Evolutionary conservation across 352 stramenopile genomes (phyloP), one percentile per base, ranked within the genome.

Genomic region (Phytophthora hybrid): DNA sequence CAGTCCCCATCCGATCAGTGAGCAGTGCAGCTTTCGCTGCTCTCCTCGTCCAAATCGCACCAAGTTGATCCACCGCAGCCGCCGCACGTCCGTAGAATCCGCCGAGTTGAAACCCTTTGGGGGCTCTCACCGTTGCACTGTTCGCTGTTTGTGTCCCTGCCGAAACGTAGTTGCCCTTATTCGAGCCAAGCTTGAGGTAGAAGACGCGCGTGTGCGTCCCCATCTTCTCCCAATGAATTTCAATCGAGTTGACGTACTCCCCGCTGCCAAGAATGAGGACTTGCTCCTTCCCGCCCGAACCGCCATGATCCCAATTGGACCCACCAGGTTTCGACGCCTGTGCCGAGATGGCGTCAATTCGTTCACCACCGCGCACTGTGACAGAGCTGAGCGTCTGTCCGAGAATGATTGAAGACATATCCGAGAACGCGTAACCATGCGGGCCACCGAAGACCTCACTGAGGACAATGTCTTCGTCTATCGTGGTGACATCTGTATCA

Each of bases 31-130:
- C 0, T 60, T 59, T 77, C 3, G 73, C 64, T 3, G 60, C 58
- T 29, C 31, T 74, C 16, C 54, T 74, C 31, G 64, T 77, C 73
- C 73, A 80, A 49, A 80, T 80, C 5, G 57, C 59, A 41, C 73
- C 73, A 23, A 80, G 26, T 57, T 71, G 60, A 53, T 72, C 55
- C 0, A 80, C 39, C 47, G 70, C 73, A 23, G 7, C 51, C 34
- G 63, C 59, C 23, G 63, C 55, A 21, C 69, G 59, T 29, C 73
- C 73, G n/a, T 57, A 77, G 44, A 80, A 80, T 1, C 69, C 69
- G n/a, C 63, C 70, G 7, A 80, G 52, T 4, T 77, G 73, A 13
- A 74, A 77, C 26, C 69, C 73, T 53, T 63, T 13, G 3, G 73
- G 64, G 5, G 73, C 69, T 6, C 10, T 52, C 53, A 64, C 31